Evolutionary conservation across 1,284 basidiomycete species (phyloP), one percentile per base, ranked within the genome.

Genomic region (Cystobasidiaceae sp.): DNA sequence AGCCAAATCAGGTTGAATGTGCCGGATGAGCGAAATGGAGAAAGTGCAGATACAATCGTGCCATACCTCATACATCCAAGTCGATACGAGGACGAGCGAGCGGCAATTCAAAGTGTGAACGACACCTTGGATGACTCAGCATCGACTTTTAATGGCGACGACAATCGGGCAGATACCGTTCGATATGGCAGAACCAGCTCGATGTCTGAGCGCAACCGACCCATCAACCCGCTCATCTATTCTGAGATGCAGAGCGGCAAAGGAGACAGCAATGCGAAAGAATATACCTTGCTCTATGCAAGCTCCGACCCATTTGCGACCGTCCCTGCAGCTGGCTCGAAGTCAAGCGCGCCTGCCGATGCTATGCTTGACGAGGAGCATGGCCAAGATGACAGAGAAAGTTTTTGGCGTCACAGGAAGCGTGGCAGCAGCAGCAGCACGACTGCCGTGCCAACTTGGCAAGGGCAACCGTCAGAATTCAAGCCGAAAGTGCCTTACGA

Each of bases 391-490:
- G n/a, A 11, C 37, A n/a, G 37, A 9, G n/a, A n/a, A 39, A 9
- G n/a, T 9, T n/a, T 39, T 9, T 39, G 43, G 25, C 19, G 4
- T 23, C 15, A 23, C 46, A 8, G 27, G 21, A 7, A 49, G 30
- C 21, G 27, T 17, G 8, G 46, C 46, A n/a, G n/a, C 46, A 49
- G 46, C 17, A 6, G 19, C 19, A 19, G 23, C 21, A 52, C 19
- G n/a, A n/a, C n/a, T 7, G 59, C 59, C 2, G 33, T 15, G 8
- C 46, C 32, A 2, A 62, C 59, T 0, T 62, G 59, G 59, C 25
- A 62, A 41, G 59, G 59, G 3, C 59, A 62, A 23, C 59, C 59
- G 7, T 62, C 59, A 15, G 28, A 28, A n/a, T 54, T 51, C 21
- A 9, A 34, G 11, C 59, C 59, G 15, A 62, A 54, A 41, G 54